Percentiles rank a stretch among this genome's conserved stretches.
Evolutionary conservation across 2,329 filamentous ascomycete species (phyloP).

Genomic region (Malbranchea zuffiana): DNA sequence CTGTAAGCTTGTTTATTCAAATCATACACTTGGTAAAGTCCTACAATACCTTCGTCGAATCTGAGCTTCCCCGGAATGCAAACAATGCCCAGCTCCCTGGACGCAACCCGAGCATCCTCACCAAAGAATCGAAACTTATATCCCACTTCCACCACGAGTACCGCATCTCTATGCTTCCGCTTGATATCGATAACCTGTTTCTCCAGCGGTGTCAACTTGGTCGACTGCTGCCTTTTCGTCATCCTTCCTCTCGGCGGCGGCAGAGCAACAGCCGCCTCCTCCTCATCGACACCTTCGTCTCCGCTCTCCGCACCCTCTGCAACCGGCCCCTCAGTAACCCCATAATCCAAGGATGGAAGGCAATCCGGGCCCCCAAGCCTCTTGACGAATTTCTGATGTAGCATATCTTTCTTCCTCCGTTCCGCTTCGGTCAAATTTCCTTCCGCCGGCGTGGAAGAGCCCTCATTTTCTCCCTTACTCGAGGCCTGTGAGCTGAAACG

Average conservation of each 20-base stretch:
- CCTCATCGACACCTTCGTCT: conserved; percentile 48
- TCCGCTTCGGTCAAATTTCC: conserved; percentile 41
- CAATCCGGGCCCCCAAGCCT: conserved; percentile 82
- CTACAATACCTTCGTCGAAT: conserved; percentile 65
- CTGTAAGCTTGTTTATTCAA: conserved; percentile 2
- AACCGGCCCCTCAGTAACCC: conserved; percentile 46
- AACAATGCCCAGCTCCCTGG: conserved; percentile 84
- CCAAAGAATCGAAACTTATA: conserved; percentile 98
- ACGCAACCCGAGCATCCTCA: conserved; percentile 79
- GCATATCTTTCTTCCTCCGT: conserved; percentile 52
- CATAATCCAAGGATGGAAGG: conserved; percentile 54
- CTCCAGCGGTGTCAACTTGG: conserved; percentile 90
- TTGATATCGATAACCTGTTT: conserved; percentile 91
- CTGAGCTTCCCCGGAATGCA: conserved; percentile 93
- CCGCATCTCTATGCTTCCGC: conserved; percentile 73
- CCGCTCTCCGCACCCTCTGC: conserved; percentile 51
- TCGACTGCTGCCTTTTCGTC: conserved; percentile 54
- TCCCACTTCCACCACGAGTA: conserved; percentile 87
- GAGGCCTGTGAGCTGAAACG: conserved; percentile 43
- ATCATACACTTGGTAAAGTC: conserved; percentile 11
- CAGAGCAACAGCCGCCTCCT: conserved; percentile 30
- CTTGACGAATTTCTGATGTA: conserved; percentile 79
- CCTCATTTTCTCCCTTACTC: background rate
- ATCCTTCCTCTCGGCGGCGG: conserved; percentile 34
- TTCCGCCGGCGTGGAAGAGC: conserved; percentile 30